A percentile compares a stretch with the other conserved stretches of the same genome.
phyloP scores from a whole-genome alignment of 2,329 filamentous ascomycete species.

The Ophiosphaerella narmari region DNA sequence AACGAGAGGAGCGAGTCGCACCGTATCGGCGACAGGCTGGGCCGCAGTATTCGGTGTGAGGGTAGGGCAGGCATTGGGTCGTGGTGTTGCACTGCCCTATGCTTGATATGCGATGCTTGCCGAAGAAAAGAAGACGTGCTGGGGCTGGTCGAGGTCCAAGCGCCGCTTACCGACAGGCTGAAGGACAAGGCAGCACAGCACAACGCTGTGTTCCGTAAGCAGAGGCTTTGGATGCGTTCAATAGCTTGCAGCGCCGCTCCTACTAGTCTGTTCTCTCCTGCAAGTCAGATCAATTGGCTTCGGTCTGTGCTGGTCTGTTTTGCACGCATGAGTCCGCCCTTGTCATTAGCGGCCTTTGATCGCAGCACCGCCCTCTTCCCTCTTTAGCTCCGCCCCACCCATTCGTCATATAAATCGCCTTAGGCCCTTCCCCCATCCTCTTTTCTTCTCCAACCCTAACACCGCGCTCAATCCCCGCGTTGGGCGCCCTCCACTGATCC shows the following conservation, averaged over 20 bases:
- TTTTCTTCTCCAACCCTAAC: slow-evolving; percentile 23
- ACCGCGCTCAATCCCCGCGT: slow-evolving; percentile 42
- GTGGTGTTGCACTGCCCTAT: slow-evolving; percentile 1
- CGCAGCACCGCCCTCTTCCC: background rate
- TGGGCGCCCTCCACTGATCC: slow-evolving; percentile 39
- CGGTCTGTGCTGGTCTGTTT: too few relatives aligned
- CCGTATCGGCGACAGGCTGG: slow-evolving; percentile 18
- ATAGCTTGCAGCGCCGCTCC: too few relatives aligned
- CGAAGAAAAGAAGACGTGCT: too few relatives aligned
- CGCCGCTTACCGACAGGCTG: too few relatives aligned
- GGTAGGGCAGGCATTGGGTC: slow-evolving; percentile 38
- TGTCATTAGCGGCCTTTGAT: too few relatives aligned
- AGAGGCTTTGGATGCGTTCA: too few relatives aligned
- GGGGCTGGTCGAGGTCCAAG: too few relatives aligned
- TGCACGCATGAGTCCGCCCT: too few relatives aligned
- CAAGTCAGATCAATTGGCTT: too few relatives aligned
- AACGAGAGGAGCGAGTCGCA: slow-evolving; percentile 32
- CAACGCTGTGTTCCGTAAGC: too few relatives aligned
- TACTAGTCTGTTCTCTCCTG: too few relatives aligned
- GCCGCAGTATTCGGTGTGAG: slow-evolving; percentile 33
- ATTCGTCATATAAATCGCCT: slow-evolving; percentile 22
- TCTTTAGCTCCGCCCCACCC: background rate
- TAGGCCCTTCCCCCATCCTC: slow-evolving; percentile 21
- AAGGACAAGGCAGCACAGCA: too few relatives aligned
- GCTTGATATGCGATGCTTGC: background rate